Conservation (phyloP, 768 basidiomycete genomes). For the Mycena polygramma region DNA sequence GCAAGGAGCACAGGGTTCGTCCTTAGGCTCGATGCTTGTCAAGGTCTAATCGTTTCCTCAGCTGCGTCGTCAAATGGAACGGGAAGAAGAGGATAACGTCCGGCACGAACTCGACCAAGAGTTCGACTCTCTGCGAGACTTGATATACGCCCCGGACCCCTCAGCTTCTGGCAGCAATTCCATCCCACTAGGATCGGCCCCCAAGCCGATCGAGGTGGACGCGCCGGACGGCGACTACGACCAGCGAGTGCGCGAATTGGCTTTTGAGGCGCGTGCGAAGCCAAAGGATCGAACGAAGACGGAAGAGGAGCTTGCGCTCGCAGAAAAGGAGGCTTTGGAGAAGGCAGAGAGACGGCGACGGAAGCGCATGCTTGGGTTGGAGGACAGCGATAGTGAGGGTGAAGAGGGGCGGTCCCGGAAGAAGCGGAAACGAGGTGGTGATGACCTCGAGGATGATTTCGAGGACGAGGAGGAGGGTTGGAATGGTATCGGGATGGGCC, state of each 20-base stretch:
- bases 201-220: slow-evolving; percentile 39
- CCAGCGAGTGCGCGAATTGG: slow-evolving; percentile 90
- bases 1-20: slow-evolving; percentile 92
- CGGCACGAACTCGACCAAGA: slow-evolving; percentile 92
- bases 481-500: slow-evolving; percentile 56
- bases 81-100: slow-evolving; percentile 86
- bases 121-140: slow-evolving; percentile 81
- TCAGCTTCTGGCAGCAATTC: slow-evolving; percentile 56
- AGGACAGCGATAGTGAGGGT: slow-evolving; percentile 75
- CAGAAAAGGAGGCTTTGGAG: slow-evolving; percentile 89
- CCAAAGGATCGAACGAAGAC: slow-evolving; percentile 97
- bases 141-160: slow-evolving; percentile 74
- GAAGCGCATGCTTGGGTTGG: slow-evolving; percentile 88
- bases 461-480: slow-evolving; percentile 59
- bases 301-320: slow-evolving; percentile 92
- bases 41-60: slow-evolving; percentile 45
- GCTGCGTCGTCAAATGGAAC: slow-evolving; percentile 90
- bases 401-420: slow-evolving; percentile 57
- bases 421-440: slow-evolving; percentile 73
- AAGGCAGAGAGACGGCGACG: slow-evolving; percentile 85
- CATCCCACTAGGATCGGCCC: slow-evolving; percentile 48
- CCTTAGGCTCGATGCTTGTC: slow-evolving; percentile 17
- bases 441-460: slow-evolving; percentile 95
- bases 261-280: slow-evolving; percentile 93
- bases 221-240: slow-evolving; percentile 84